These are phyloP conservation scores for Wallacemonas sp. DNA, from an alignment of 208 protist genomes.

Conservation along the genomic window DNA sequence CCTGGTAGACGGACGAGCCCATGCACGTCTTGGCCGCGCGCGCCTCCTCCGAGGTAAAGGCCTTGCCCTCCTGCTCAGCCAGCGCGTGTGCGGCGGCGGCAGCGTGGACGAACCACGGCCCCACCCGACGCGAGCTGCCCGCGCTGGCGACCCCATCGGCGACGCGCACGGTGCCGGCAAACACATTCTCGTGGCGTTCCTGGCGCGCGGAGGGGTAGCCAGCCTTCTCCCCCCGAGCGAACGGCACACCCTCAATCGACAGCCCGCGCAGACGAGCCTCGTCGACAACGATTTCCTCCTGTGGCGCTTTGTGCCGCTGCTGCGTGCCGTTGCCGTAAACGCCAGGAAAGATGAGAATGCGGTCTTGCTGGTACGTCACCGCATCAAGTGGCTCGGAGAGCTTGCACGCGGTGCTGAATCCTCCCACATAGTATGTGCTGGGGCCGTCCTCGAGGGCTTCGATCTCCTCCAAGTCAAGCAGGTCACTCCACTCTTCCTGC, in stretches of 20 bases:
- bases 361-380: slow-evolving; percentile 65
- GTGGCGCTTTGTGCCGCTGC: background rate
- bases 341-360: slow-evolving; percentile 72
- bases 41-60: slow-evolving; percentile 5
- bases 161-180: background rate
- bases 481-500: slow-evolving; percentile 67
- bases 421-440: slow-evolving; percentile 73
- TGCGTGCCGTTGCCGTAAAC: slow-evolving; percentile 27
- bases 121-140: slow-evolving; percentile 39
- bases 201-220: slow-evolving; percentile 20
- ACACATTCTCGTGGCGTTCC: background rate
- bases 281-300: slow-evolving; percentile 46
- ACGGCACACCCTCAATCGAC: slow-evolving; percentile 56
- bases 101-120: slow-evolving; percentile 70
- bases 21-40: slow-evolving; percentile 27
- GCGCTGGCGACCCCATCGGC: background rate
- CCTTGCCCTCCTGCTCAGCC: slow-evolving; percentile 2
- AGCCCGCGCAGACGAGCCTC: slow-evolving; percentile 52
- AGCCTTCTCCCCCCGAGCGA: slow-evolving; percentile 32
- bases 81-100: slow-evolving; percentile 25
- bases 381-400: slow-evolving; percentile 44
- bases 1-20: slow-evolving; percentile 39
- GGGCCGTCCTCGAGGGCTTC: slow-evolving; percentile 66
- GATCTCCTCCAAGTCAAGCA: slow-evolving; percentile 49
- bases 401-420: slow-evolving; percentile 57